Percentiles rank a stretch among this genome's conserved stretches.
Conservation (phyloP, 2,329 filamentous ascomycete genomes). For the Rhynchosporium graminicola region DNA sequence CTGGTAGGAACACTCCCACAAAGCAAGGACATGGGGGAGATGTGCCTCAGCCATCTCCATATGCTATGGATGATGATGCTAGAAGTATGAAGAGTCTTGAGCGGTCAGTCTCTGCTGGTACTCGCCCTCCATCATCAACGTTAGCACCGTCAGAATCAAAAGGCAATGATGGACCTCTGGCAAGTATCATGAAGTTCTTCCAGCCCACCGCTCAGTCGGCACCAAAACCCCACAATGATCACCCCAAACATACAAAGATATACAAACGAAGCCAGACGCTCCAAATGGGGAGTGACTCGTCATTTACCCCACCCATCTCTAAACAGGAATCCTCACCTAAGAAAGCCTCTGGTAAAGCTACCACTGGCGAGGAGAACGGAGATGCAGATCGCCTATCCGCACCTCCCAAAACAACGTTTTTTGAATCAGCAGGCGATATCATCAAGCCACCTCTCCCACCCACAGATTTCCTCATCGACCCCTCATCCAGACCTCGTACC, state of each 20-base stretch:
- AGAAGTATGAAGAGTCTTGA: constrained; percentile 54
- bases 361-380: constrained; percentile 44
- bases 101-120: constrained; percentile 23
- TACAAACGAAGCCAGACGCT: constrained; percentile 79
- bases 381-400: constrained; percentile 56
- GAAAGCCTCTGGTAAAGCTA: constrained; percentile 41
- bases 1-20: constrained; percentile 46
- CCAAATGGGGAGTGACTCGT: constrained; percentile 40
- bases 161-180: constrained; percentile 53
- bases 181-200: constrained; percentile 69
- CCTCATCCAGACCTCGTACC: constrained; percentile 75
- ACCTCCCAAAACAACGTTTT: constrained; percentile 88
- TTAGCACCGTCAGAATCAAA: constrained; percentile 32
- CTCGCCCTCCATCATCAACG: constrained; percentile 23
- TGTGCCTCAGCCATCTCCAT: constrained; percentile 70
- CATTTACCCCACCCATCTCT: constrained; percentile 18
- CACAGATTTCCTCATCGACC: constrained; percentile 80
- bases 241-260: constrained; percentile 66
- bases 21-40: constrained; percentile 46
- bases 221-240: constrained; percentile 51
- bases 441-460: constrained; percentile 87
- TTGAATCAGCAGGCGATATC: constrained; percentile 91
- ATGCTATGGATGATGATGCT: constrained; percentile 69
- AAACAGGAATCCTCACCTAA: constrained; percentile 24
- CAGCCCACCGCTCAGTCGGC: constrained; percentile 53